These are phyloP conservation scores for Botrytis fabae DNA, from an alignment of 2,329 filamentous ascomycete species.

Conservation along the genomic window DNA sequence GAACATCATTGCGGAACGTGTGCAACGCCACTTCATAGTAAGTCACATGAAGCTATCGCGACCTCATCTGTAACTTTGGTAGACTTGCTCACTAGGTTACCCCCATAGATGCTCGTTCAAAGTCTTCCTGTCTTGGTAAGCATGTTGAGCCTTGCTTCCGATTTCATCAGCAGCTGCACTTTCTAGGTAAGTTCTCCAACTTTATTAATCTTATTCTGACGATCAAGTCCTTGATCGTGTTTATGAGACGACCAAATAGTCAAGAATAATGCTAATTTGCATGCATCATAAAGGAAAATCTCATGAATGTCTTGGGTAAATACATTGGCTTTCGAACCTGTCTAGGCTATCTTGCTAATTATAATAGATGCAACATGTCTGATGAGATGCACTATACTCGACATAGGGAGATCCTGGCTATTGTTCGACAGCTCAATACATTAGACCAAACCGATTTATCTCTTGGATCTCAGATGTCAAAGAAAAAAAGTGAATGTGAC, in stretches of 20 bases:
- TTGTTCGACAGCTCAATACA: constrained; percentile 34
- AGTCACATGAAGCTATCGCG: not conserved
- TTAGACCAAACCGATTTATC: constrained; percentile 28
- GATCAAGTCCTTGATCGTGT: not conserved
- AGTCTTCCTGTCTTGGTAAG: constrained; percentile 38
- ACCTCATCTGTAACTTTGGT: not conserved
- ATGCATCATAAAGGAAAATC: constrained; percentile 33
- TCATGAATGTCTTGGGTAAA: constrained; percentile 39
- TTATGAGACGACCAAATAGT: not conserved
- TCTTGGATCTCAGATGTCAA: constrained; percentile 14
- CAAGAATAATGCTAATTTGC: not conserved
- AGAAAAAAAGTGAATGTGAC: not conserved
- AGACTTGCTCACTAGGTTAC: constrained; percentile 7
- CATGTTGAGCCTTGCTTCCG: constrained; percentile 42
- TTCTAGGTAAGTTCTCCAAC: constrained; percentile 35
- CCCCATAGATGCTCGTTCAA: constrained; percentile 36
- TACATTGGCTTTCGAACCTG: not conserved
- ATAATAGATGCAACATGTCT: constrained; percentile 36
- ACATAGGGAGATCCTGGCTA: constrained; percentile 38
- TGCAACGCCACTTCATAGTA: constrained; percentile 38
- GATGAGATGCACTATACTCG: constrained; percentile 40
- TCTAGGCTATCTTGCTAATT: constrained; percentile 19
- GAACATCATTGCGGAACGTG: constrained; percentile 41
- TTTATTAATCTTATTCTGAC: not conserved
- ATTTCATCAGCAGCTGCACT: constrained; percentile 41